phyloP scores from a whole-genome alignment of 1,284 basidiomycete genomes.

The Malassezia japonica region DNA sequence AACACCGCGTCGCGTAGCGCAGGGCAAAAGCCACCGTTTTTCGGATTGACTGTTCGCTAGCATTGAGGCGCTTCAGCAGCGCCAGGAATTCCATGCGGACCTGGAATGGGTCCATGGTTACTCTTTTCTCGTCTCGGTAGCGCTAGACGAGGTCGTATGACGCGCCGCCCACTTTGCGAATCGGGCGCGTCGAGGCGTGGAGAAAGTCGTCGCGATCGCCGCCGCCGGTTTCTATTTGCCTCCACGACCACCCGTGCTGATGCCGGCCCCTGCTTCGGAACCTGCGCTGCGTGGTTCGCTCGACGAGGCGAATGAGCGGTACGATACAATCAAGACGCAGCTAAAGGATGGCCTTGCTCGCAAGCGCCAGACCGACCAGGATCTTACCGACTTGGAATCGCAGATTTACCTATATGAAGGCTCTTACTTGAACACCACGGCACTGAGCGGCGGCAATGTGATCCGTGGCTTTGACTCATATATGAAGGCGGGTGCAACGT shows the following conservation, averaged over 20 bases:
- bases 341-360: conserved; percentile 29
- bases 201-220: too few species aligned
- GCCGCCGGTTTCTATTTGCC: too few species aligned
- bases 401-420: conserved; percentile 47
- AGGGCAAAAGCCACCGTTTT: conserved; percentile 78
- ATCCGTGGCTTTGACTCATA: conserved; percentile 45
- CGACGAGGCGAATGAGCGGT: conserved; percentile 40
- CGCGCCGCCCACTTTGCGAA: too few species aligned
- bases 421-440: conserved; percentile 38
- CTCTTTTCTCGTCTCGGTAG: too few species aligned
- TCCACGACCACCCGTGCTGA: too few species aligned
- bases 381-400: conserved; percentile 41
- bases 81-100: conserved; percentile 45
- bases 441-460: conserved; percentile 45
- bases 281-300: conserved; percentile 9
- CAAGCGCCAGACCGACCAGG: conserved; percentile 37
- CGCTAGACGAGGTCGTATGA: too few species aligned
- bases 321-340: conserved; percentile 25
- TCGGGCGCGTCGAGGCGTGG: too few species aligned
- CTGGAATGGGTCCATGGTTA: conserved; percentile 39
- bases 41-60: conserved; percentile 72
- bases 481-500: conserved; percentile 25
- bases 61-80: conserved; percentile 40
- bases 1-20: conserved; percentile 68
- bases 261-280: background rate